Base-by-base conservation (phyloP, 2,329 filamentous ascomycete genomes). In the Aspergillus alliaceus region DNA sequence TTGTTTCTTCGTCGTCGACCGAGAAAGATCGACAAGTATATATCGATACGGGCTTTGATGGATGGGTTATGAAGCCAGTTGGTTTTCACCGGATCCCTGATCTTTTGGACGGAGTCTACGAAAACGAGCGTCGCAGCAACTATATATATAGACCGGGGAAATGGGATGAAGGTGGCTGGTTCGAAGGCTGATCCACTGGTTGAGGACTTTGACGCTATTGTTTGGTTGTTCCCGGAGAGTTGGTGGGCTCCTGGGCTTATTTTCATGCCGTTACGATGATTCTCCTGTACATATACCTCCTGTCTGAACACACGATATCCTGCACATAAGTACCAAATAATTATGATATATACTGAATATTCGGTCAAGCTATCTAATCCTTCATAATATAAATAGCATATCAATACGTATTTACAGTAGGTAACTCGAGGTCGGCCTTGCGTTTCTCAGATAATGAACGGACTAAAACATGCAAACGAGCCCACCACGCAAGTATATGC, bases 161-260 rank as follows among this genome's bases (percentile, higher is more conserved):
- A 46, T 96, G 91, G 92, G 91, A 96, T 65, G 78, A 80, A n/a
- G 92, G 92, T 4, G 92, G 92, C 1, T 96, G 91, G 91, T 95
- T 96, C 62, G 72, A 48, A 22, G 18, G 27, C 2, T 48, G 44
- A 48, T 48, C 15, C 27, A 77, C 15, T 64, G 69, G n/a, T 69
- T 67, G 25, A 49, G 35, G 25, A 54, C 47, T 39, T 60, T 42
- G 56, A 53, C 20, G 7, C 24, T 40, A 2, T 46, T 47, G 6
- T 42, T 42, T 42, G 39, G 12, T 15, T 22, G 22, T 9, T 8
- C 39, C 39, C 1, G 20, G 39, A 14, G 6, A 14, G 25, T 42
- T 39, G 35, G 20, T 39, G 18, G 39, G 25, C 12, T 42, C 39
- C 39, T 42, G 39, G 24, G 40, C 2, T 29, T 18, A 11, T 44